Evolutionary conservation across 202 grass and related monocot genomes (phyloP).

Genomic region (Dendrocalamus latiflorus): DNA sequence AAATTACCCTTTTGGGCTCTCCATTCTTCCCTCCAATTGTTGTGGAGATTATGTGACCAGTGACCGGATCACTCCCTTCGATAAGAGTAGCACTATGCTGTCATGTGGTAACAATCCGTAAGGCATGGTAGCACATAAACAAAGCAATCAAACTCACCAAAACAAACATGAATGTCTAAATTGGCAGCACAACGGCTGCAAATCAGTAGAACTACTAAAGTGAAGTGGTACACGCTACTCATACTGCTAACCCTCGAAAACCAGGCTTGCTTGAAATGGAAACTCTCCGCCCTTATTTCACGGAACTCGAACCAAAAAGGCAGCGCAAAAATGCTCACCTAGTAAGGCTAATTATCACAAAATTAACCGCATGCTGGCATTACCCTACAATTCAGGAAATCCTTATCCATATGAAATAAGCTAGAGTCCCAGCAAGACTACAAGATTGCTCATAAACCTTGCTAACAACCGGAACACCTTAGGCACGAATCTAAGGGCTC

Average conservation of each 20-base stretch:
- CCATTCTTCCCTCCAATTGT: conserved; percentile 66
- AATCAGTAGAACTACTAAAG: neutral
- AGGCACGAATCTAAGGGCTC: neutral
- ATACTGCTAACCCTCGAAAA: neutral
- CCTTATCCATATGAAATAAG: neutral
- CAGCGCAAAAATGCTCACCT: neutral
- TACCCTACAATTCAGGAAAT: neutral
- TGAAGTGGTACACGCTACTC: neutral
- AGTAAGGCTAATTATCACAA: neutral
- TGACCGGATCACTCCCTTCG: conserved; percentile 47
- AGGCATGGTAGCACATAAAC: neutral
- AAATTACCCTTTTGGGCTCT: conserved; percentile 56
- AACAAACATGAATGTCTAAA: neutral
- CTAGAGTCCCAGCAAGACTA: neutral
- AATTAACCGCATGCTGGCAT: neutral
- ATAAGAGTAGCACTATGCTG: conserved; percentile 39
- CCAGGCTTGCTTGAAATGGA: neutral
- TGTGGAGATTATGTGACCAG: conserved; percentile 62
- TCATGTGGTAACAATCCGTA: neutral
- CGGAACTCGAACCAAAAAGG: neutral
- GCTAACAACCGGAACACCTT: neutral
- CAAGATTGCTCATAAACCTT: neutral
- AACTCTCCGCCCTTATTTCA: neutral
- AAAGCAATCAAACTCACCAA: neutral
- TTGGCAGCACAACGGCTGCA: neutral